A percentile compares a stretch with the other conserved stretches of the same genome.
Evolutionary conservation across 2,329 filamentous ascomycete species (phyloP).

Genomic region (Alternaria alternata): DNA sequence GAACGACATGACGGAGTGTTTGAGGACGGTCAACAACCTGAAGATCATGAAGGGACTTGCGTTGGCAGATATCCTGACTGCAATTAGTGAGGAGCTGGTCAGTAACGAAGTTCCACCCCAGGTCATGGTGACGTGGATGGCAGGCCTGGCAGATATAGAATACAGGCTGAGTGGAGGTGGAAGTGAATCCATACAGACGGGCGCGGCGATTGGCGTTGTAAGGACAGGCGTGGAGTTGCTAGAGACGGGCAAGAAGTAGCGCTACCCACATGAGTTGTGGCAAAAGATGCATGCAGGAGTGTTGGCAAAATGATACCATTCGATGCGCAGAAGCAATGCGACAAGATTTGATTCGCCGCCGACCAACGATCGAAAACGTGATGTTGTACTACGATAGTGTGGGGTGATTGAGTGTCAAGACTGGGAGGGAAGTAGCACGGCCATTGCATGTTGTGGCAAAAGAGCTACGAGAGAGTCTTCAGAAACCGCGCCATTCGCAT

Average conservation of each 20-base stretch:
- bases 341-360: neutral
- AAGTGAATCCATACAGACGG: conserved; percentile 88
- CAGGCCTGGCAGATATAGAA: conserved; percentile 91
- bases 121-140: conserved; percentile 90
- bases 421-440: neutral
- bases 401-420: conserved; percentile 1
- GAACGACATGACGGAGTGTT: conserved; percentile 85
- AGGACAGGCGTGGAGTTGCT: conserved; percentile 81
- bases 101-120: conserved; percentile 85
- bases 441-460: neutral
- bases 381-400: neutral
- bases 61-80: conserved; percentile 90
- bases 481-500: neutral
- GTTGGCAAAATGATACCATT: conserved; percentile 18
- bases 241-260: conserved; percentile 40
- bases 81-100: conserved; percentile 81
- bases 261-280: neutral
- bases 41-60: conserved; percentile 88
- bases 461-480: neutral
- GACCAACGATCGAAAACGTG: neutral
- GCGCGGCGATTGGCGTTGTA: conserved; percentile 88
- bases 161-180: conserved; percentile 88
- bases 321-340: conserved; percentile 2
- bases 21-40: conserved; percentile 85
- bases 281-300: neutral